Evolutionary conservation across 441 rosid species (phyloP).

Genomic region (Oxalis stricta): DNA sequence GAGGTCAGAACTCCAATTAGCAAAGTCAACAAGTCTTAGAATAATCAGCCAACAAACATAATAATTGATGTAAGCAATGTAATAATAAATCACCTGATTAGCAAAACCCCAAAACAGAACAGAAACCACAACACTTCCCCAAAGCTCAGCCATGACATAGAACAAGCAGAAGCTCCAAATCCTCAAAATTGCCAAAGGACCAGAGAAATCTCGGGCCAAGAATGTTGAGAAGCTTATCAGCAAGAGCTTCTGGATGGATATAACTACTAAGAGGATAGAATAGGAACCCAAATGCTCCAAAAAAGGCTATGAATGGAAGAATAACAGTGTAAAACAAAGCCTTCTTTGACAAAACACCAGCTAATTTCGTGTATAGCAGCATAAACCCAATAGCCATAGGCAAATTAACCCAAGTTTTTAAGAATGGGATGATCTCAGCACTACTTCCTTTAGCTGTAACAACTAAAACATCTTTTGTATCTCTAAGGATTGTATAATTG

Average conservation of each 20-base stretch:
- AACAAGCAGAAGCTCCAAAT: slow-evolving; percentile 96
- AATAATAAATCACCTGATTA: slow-evolving; percentile 52
- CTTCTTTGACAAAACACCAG: slow-evolving; percentile 65
- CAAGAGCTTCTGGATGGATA: slow-evolving; percentile 74
- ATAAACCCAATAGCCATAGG: slow-evolving; percentile 98
- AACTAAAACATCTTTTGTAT: slow-evolving; percentile 90
- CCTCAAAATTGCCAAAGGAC: slow-evolving; percentile 91
- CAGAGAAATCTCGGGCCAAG: slow-evolving; percentile 95
- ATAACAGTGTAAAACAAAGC: slow-evolving; percentile 85
- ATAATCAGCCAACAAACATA: no score
- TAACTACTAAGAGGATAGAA: slow-evolving; percentile 72
- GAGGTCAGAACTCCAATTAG: no score
- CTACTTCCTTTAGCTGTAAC: slow-evolving; percentile 93
- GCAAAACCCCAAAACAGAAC: slow-evolving; percentile 98
- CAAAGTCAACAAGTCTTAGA: no score
- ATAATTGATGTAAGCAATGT: no score
- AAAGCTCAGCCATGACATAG: slow-evolving; percentile 98
- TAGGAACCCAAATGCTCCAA: slow-evolving; percentile 91
- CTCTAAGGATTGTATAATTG: slow-evolving; percentile 90
- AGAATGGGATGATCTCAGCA: slow-evolving; percentile 90
- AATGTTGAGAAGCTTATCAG: slow-evolving; percentile 58
- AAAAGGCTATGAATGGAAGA: slow-evolving; percentile 82
- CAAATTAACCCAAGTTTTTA: slow-evolving; percentile 96
- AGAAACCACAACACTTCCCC: slow-evolving; percentile 95
- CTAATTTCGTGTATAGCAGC: slow-evolving; percentile 64